Evolutionary conservation across 192 early-diverging fungal species (phyloP).

Genomic region (Geranomyces michiganensis): DNA sequence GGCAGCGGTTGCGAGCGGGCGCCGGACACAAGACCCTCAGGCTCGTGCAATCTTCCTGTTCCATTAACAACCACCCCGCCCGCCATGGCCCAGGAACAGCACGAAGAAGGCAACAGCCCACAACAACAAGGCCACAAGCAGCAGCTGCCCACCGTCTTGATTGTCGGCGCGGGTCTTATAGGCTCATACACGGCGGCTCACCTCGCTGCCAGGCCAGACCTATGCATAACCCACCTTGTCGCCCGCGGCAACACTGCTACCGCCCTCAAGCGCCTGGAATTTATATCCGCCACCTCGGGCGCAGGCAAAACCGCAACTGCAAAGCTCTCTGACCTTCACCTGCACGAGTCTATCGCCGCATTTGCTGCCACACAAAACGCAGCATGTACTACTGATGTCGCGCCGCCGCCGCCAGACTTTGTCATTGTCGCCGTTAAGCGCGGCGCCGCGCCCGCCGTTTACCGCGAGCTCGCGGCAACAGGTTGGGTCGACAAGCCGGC

Average conservation of each 20-base stretch:
- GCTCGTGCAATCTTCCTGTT: too few species aligned
- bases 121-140: not conserved
- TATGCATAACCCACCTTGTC: conserved; percentile 25
- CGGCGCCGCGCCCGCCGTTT: conserved; percentile 1
- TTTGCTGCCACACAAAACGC: not conserved
- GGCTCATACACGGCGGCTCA: conserved; percentile 43
- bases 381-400: not conserved
- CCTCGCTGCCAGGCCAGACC: conserved; percentile 29
- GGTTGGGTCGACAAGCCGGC: conserved; percentile 1
- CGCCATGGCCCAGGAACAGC: too few species aligned
- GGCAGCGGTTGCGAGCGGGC: too few species aligned
- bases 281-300: conserved; percentile 11
- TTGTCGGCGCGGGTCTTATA: conserved; percentile 45
- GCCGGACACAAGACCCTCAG: too few species aligned
- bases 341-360: not conserved
- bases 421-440: conserved; percentile 40
- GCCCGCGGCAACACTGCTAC: conserved; percentile 12
- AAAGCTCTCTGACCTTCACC: conserved; percentile 13
- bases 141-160: conserved; percentile 23
- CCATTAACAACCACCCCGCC: too few species aligned
- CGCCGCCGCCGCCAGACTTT: conserved; percentile 10
- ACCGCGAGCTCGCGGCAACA: conserved; percentile 22
- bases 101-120: too few species aligned
- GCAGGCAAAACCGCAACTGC: not conserved
- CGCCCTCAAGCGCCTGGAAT: not conserved